Base-by-base conservation (phyloP, 495 filamentous ascomycete species). In the Aspergillus steynii region DNA sequence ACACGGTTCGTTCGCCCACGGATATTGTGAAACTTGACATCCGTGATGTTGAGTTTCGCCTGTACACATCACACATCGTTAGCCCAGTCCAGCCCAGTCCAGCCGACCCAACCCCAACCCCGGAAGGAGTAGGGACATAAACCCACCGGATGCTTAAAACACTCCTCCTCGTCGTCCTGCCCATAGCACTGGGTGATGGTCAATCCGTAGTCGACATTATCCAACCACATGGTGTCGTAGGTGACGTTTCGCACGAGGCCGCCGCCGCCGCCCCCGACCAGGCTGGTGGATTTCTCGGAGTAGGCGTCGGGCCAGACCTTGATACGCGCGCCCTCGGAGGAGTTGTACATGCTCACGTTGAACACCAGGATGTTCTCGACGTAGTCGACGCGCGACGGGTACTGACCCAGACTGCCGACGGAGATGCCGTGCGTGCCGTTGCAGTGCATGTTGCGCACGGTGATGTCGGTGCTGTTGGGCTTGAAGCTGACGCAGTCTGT, bases 391-490 rank as follows among this genome's bases (percentile, higher is more conserved):
- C 56, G 27, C 4, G 28, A 42, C 15, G 9, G 59, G 59, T 61
- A 61, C 14, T 61, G 53, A 1, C 59, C 59, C 9, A 61, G 47
- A 20, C 52, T 56, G 46, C 59, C 59, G 53, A 61, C 59, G 1
- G 59, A 61, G 29, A 61, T 61, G 5, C 59, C 59, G 29, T 62
- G 60, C 9, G 60, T 57, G n/a, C 60, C 60, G 10, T 48, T 62
- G 54, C 60, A 62, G 49, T 53, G 31, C 1, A 62, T 26, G 20
- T 56, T 52, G 29, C 53, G 53, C 27, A 62, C 49, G 34, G 53
- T 50, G 20, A 62, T 45, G 6, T 57, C 15, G 29, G 53, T 58
- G 25, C 46, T 52, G 53, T 58, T 58, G 15, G 60, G 60, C 25
- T 62, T 61, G 59, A 61, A 61, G 1, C 52, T 56, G 52, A 61